Evolutionary conservation across 2,329 filamentous ascomycete species (phyloP), one percentile per base, ranked within the genome.

Genomic region (Arthrobotrys sinensis): DNA sequence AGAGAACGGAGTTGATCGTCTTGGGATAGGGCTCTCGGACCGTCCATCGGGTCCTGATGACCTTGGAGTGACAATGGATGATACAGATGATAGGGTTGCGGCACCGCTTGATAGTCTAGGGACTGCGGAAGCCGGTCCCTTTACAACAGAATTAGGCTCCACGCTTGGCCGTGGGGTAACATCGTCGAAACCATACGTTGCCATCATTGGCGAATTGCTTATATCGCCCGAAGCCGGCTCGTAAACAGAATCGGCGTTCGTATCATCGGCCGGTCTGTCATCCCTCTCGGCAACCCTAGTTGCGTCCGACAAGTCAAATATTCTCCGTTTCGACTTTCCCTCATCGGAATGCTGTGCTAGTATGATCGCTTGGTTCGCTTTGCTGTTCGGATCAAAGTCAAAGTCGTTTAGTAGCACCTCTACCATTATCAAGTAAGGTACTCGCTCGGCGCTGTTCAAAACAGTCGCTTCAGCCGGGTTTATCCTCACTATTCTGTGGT

Each of bases 381-480:
- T 86, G 0, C 90, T 91, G 36, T 91, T 89, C 0, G 92, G 92
- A 81, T 95, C 91, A 81, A 96, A 96, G 38, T 91, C 91, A 82
- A 96, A 95, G 82, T 96, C 93, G 80, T 95, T 92, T 24, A 91
- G 87, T 57, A 96, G 85, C 21, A 96, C 90, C 83, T 96, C 93
- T 1, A 95, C 89, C 92, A 96, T 94, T 32, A 96, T 87, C 62
- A 96, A 85, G 84, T 94, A 96, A 0, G 93, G 93, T 52, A 96
- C 93, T 83, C 94, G 92, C 83, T 96, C 92, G 3, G 93, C 93
- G 83, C 93, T 96, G 84, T 96, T 96, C 64, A 96, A 85, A 68
- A 94, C 93, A 0, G 93, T 95, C 4, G 93, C 91, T 84, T 96
- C 93, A 0, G 92, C 92, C 5, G 93, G 93, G 82, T 94, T 96